Percentiles rank a stretch among this genome's conserved stretches.
Conservation (phyloP, 2,329 filamentous ascomycete species). For the Acrocalymma vagum region DNA sequence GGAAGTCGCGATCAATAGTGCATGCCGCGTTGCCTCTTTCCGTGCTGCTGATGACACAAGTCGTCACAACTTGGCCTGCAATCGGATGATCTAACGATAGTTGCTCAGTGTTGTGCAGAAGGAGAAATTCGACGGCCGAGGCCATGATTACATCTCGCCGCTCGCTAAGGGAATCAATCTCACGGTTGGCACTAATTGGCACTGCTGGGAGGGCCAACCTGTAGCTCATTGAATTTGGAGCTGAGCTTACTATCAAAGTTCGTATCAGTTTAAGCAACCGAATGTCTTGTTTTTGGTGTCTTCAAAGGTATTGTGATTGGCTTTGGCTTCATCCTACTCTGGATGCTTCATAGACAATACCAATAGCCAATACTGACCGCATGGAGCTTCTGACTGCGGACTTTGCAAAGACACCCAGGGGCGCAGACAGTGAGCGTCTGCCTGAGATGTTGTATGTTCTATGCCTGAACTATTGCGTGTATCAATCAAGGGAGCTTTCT, state of each 20-base stretch:
- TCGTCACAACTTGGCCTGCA: constrained; percentile 9
- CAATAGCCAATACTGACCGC: too few relatives aligned
- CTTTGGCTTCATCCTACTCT: neutral
- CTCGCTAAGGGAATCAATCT: constrained; percentile 11
- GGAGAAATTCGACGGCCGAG: neutral
- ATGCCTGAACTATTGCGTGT: neutral
- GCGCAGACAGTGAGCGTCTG: constrained; percentile 2
- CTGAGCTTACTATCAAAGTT: neutral
- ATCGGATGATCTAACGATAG: constrained; percentile 2
- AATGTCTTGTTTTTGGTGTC: neutral
- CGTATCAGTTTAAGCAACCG: neutral
- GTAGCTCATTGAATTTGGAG: constrained; percentile 3
- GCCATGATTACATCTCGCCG: constrained; percentile 15
- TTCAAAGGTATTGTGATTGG: constrained; percentile 6
- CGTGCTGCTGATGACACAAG: constrained; percentile 17
- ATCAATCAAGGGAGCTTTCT: neutral
- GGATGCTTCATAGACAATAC: neutral
- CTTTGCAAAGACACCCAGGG: neutral
- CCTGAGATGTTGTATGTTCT: constrained; percentile 1
- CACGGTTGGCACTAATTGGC: constrained; percentile 1
- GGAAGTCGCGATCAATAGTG: constrained; percentile 5
- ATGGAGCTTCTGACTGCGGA: constrained; percentile 4
- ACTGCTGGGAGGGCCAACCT: too few relatives aligned
- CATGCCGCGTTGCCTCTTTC: constrained; percentile 11
- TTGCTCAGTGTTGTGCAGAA: neutral